Conservation (phyloP, 768 basidiomycete species). For the Leccinum aurantiacum region DNA sequence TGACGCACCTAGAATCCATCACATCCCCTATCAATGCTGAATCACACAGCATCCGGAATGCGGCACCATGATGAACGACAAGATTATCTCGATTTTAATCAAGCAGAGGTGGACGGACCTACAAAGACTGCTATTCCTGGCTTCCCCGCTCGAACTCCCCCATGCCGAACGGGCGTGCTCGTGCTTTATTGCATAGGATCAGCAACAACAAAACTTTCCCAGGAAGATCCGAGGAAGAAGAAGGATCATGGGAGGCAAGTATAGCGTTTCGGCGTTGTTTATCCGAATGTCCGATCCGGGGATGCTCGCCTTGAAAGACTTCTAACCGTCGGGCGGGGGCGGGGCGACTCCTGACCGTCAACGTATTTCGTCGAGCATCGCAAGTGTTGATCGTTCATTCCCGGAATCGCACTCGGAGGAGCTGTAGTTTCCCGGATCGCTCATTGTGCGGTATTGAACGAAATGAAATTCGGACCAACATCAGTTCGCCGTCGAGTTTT, state of each 20-base stretch:
- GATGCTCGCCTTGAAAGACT: slow-evolving; percentile 44
- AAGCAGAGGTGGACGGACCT: slow-evolving; percentile 57
- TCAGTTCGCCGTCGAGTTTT: slow-evolving; percentile 2
- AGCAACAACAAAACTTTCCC: background rate
- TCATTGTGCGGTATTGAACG: slow-evolving; percentile 47
- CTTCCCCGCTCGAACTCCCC: slow-evolving; percentile 70
- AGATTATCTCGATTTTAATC: slow-evolving; percentile 79
- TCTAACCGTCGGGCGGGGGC: slow-evolving; percentile 74
- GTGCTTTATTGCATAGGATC: background rate
- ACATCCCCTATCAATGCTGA: slow-evolving; percentile 73
- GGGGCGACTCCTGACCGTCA: slow-evolving; percentile 42
- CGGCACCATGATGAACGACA: slow-evolving; percentile 47
- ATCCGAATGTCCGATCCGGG: background rate
- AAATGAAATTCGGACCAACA: background rate
- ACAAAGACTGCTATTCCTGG: slow-evolving; percentile 70
- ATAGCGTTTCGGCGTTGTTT: background rate
- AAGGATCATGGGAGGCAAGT: background rate
- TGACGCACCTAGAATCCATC: slow-evolving; percentile 68
- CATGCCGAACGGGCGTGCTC: slow-evolving; percentile 57
- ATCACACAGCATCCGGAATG: slow-evolving; percentile 64
- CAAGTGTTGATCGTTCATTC: slow-evolving; percentile 66
- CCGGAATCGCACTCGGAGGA: slow-evolving; percentile 52
- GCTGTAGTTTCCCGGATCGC: slow-evolving; percentile 65
- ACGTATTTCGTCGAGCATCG: slow-evolving; percentile 63
- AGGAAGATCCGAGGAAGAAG: slow-evolving; percentile 6